These are phyloP conservation scores for Aspergillus chevalieri DNA, from an alignment of 2,329 filamentous ascomycete genomes.

Conservation along the genomic window DNA sequence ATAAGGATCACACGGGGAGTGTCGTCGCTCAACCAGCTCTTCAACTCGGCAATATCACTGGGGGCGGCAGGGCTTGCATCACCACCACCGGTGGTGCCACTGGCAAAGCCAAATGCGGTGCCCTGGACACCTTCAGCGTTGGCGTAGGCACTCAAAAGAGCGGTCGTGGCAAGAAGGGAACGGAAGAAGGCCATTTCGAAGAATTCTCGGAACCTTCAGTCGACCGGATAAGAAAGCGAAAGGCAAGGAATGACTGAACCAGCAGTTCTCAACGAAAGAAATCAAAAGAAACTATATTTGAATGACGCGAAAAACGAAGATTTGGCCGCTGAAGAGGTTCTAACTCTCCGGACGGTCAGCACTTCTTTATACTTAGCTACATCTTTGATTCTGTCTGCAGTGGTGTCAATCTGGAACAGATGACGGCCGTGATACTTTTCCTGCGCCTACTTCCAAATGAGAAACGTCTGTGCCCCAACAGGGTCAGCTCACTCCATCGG, in stretches of 20 bases:
- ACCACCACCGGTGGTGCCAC: conserved; percentile 55
- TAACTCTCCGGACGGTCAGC: too few species aligned
- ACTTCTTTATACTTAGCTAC: too few species aligned
- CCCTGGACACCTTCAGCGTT: conserved; percentile 19
- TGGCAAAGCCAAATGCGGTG: conserved; percentile 41
- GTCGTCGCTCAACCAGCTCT: conserved; percentile 51
- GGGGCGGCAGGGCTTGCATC: conserved; percentile 48
- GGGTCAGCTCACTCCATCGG: too few species aligned
- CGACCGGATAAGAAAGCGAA: neutral
- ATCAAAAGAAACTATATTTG: neutral
- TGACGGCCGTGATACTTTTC: too few species aligned
- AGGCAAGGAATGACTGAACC: neutral
- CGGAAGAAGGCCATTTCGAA: conserved; percentile 13
- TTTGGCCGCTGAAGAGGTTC: neutral
- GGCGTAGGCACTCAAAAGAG: conserved; percentile 14
- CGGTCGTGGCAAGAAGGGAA: conserved; percentile 12
- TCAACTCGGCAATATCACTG: conserved; percentile 48
- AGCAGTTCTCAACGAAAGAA: neutral
- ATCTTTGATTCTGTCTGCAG: too few species aligned
- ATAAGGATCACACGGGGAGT: conserved; percentile 55
- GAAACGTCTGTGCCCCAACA: too few species aligned
- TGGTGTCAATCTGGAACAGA: too few species aligned
- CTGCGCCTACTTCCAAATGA: too few species aligned
- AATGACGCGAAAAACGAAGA: neutral
- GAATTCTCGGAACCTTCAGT: too few species aligned